Evolutionary conservation across 139 green algal species (phyloP), one percentile per base, ranked within the genome.

Genomic region (Marvania coccoides): DNA sequence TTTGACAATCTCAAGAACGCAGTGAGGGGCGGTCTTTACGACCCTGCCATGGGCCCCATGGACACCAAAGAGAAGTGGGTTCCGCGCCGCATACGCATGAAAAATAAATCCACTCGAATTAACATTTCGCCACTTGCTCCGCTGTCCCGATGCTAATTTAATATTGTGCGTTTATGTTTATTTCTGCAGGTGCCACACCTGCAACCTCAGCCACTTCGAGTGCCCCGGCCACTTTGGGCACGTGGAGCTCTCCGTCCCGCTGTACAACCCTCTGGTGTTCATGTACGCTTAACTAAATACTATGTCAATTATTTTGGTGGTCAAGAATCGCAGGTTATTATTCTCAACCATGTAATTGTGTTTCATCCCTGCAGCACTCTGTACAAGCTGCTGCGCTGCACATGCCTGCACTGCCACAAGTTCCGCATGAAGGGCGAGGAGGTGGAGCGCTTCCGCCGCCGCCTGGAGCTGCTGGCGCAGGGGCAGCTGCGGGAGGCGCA

Each of bases 221-320:
- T 99, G 94, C 73, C 89, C 90, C 4, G 94, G 94, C 2, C 94
- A 99, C 74, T 98, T 98, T 81, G 94, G 94, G 6, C 94, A 97
- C 80, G 84, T 99, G 10, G 91, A 97, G 58, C 79, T 99, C 64
- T 83, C 90, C 3, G 83, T 98, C 36, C 90, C 91, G 0, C 85
- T 98, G n/a, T 99, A 98, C 84, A 96, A 99, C 70, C 92, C 94
- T 0, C 67, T 98, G 19, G 75, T 96, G 0, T 96, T 98, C 66
- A 73, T 73, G 88, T 95, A 58, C 70, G 81, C 3, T 10, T 31
- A 10, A 29, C 26, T 38, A 10, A n/a, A n/a, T n/a, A n/a, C n/a
- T n/a, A n/a, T n/a, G n/a, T n/a, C n/a, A n/a, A n/a, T n/a, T n/a
- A n/a, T n/a, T n/a, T n/a, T n/a, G n/a, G n/a, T n/a, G n/a, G n/a